Percentiles rank a stretch among this genome's conserved stretches.
phyloP scores from a whole-genome alignment of 2,329 filamentous ascomycete species.

The Rhinocladiella mackenziei region DNA sequence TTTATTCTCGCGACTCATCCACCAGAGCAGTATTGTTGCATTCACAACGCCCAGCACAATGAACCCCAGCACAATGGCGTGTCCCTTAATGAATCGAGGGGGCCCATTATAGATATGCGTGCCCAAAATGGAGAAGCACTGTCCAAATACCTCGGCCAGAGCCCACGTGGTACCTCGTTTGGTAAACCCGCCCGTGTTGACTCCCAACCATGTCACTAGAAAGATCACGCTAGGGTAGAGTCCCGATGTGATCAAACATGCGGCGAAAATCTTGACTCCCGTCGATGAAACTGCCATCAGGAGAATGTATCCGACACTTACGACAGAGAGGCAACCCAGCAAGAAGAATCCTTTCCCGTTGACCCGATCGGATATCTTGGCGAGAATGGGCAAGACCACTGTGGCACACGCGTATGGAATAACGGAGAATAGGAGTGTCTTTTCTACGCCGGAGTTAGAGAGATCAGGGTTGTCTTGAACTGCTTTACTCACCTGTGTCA shows the following conservation, averaged over 20 bases:
- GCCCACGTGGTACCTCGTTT: slow-evolving; percentile 18
- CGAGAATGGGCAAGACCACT: not conserved
- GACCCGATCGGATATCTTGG: slow-evolving; percentile 4
- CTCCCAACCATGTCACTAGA: slow-evolving; percentile 8
- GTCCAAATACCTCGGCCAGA: slow-evolving; percentile 12
- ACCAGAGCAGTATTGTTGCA: slow-evolving; percentile 4
- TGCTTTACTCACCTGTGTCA: slow-evolving; percentile 10
- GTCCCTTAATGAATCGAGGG: slow-evolving; percentile 20
- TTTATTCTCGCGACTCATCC: slow-evolving; percentile 13
- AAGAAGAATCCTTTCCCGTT: slow-evolving; percentile 9
- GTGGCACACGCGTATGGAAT: slow-evolving; percentile 15
- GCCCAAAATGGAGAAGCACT: slow-evolving; percentile 17
- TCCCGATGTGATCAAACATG: slow-evolving; percentile 15
- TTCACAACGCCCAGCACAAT: slow-evolving; percentile 4
- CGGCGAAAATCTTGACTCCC: slow-evolving; percentile 7
- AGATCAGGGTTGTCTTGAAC: too few species aligned
- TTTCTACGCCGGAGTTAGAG: too few species aligned
- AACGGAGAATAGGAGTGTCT: slow-evolving; percentile 12
- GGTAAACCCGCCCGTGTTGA: slow-evolving; percentile 17
- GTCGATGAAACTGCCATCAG: slow-evolving; percentile 1
- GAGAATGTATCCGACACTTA: slow-evolving; percentile 10
- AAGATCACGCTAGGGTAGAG: slow-evolving; percentile 17
- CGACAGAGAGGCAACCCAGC: slow-evolving; percentile 2
- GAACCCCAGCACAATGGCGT: slow-evolving; percentile 18
- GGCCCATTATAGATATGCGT: slow-evolving; percentile 12